Base-by-base conservation (phyloP, 2,329 filamentous ascomycete species). In the Penicillium sp. region DNA sequence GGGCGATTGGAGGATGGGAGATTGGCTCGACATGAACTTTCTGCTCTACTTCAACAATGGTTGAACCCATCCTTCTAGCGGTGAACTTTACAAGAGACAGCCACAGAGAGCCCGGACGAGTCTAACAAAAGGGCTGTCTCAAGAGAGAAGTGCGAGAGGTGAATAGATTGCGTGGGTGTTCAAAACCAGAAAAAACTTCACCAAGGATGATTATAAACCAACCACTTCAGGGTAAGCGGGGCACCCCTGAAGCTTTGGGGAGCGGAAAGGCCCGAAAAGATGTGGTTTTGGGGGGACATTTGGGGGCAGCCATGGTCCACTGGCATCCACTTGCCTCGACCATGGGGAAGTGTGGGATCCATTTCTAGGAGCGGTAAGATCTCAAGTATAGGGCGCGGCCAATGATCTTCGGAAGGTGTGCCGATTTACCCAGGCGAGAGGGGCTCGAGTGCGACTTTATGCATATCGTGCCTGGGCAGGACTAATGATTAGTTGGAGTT, bases 31-130 rank as follows among this genome's bases (percentile, higher is more conserved):
- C 59, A 18, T 62, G 42, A 18, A 51, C 48, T 49, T 60, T 65
- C 46, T 66, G 61, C 45, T 66, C 62, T 52, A 61, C 41, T 51
- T 67, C 63, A 47, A 54, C 31, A 63, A 66, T 58, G 52, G 58
- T 60, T 33, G 58, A 54, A 38, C 54, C 59, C 64, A 65, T 65
- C 7, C 46, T 26, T 53, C 12, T n/a, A 31, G 31, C 18, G 3
- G 31, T 24, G 46, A 38, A 36, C 13, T 50, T 26, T 26, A 28
- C 42, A 28, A 38, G 8, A 39, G 42, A 50, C 42, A 41, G 55
- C 52, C 41, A 48, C 31, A 16, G 48, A 7, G 34, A 21, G 29
- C 47, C 31, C 21, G 28, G 8, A 31, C 28, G 23, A 18, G 21
- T 6, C 24, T 7, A 26, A 26, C 24, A 31, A 24, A 5, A 31